Evolutionary conservation across 75 land plant genomes (phyloP), one percentile per base, ranked within the genome.

Genomic region (Pseudotsuga menziesii): DNA sequence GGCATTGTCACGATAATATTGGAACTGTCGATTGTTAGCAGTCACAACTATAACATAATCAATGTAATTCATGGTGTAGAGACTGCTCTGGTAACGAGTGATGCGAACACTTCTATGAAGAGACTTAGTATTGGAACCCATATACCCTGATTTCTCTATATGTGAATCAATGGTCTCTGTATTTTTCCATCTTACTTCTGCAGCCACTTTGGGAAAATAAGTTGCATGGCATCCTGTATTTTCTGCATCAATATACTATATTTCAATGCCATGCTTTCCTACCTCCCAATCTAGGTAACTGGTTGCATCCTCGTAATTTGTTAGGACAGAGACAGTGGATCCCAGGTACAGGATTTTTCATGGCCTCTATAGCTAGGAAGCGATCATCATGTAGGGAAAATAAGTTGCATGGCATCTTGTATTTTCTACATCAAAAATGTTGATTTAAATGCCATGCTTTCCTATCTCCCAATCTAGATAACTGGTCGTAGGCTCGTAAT

Each of bases 271-370:
- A 90, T 96, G 96, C 83, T 83, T 93, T 58, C 96, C 98, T 56
- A 96, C 78, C 94, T 96, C 96, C 98, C 98, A 96, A 77, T 96
- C 98, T 72, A 96, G 91, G 78, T 93, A 90, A 83, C 88, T 75
- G 60, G 85, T 55, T 72, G 90, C 96, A 79, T 82, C 75, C 83
- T 96, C 98, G 83, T 89, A 96, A 84, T 93, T 76, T 73, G 91
- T 89, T 29, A 96, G 85, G 78, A 96, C 72, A 56, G 98, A 96
- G 58, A 93, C 97, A 76, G 98, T 96, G 83, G 96, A 96, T 81
- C 93, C 92, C 83, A 96, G 78, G 70, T 73, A 80, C 17, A 94
- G 97, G 60, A 96, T 78, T 86, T n/a, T 96, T 96, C 77, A 86
- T 88, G 29, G 96, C 88, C 58, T 96, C 94, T 70, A 96, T 93